A percentile compares a stretch with the other conserved stretches of the same genome.
These are phyloP conservation scores for Tetrapisispora arboricola DNA, from an alignment of 805 yeast genomes.

Conservation along the genomic window DNA sequence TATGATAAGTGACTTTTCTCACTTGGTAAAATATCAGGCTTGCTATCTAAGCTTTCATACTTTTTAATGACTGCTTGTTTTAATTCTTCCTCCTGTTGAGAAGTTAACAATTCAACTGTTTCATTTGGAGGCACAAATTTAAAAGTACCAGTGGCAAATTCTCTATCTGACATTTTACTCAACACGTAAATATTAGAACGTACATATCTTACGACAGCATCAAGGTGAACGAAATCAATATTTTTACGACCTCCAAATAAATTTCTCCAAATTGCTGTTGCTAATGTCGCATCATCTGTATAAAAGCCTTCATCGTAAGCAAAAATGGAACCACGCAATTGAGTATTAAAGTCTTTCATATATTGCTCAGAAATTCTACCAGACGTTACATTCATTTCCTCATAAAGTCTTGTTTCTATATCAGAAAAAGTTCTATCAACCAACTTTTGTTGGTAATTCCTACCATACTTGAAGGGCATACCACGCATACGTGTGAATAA, in stretches of 20 bases:
- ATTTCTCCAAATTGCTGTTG: conserved; percentile 82
- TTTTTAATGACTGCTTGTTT: conserved; percentile 40
- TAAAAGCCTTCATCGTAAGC: conserved; percentile 89
- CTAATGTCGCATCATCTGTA: conserved; percentile 67
- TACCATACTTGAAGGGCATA: conserved; percentile 82
- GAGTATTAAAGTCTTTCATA: conserved; percentile 82
- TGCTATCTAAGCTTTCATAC: conserved; percentile 40
- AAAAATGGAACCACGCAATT: conserved; percentile 78
- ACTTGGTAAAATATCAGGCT: conserved; percentile 45
- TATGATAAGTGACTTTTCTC: conserved; percentile 42
- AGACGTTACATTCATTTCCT: conserved; percentile 75
- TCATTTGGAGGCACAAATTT: conserved; percentile 74
- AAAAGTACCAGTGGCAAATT: conserved; percentile 86
- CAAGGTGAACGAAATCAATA: conserved; percentile 73
- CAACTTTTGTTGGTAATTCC: conserved; percentile 82
- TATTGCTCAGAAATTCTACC: conserved; percentile 77
- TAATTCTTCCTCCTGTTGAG: conserved; percentile 50
- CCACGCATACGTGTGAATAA: conserved; percentile 92
- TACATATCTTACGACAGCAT: conserved; percentile 80
- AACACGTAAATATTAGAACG: conserved; percentile 84
- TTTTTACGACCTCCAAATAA: conserved; percentile 76
- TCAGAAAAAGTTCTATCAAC: conserved; percentile 85
- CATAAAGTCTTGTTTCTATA: conserved; percentile 74
- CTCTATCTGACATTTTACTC: conserved; percentile 78
- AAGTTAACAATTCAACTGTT: conserved; percentile 61